phyloP scores from a whole-genome alignment of 257 asterid species.

The Dorcoceras hygrometricum region DNA sequence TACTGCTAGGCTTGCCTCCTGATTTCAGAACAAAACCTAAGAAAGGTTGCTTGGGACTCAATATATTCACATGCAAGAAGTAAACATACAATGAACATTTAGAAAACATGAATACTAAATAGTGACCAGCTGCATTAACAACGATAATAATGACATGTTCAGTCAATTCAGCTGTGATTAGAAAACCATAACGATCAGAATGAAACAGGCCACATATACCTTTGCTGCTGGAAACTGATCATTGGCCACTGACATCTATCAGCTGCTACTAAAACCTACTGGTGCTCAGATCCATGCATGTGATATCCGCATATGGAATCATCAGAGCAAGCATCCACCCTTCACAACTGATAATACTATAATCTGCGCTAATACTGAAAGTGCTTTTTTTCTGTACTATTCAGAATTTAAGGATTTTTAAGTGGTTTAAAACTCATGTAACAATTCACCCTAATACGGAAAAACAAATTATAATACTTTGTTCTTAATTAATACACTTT shows the following conservation, averaged over 20 bases:
- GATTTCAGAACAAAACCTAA: background rate
- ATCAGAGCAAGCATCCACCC: background rate
- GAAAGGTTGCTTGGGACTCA: background rate
- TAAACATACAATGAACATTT: too few relatives aligned
- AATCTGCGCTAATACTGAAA: background rate
- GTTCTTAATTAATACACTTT: background rate
- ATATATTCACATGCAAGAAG: too few relatives aligned
- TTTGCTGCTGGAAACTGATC: background rate
- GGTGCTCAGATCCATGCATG: background rate
- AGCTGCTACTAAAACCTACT: background rate
- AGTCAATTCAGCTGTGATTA: background rate
- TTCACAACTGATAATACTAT: background rate
- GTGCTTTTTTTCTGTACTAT: background rate
- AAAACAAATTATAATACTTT: too few relatives aligned
- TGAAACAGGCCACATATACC: background rate
- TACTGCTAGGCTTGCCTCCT: background rate
- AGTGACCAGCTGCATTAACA: too few relatives aligned
- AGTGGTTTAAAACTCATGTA: background rate
- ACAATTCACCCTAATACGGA: background rate
- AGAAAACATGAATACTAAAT: too few relatives aligned
- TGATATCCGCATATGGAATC: background rate
- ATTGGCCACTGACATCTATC: background rate
- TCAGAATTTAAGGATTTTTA: too few relatives aligned
- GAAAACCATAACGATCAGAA: background rate
- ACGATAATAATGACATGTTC: background rate